These are phyloP conservation scores for Ciborinia camelliae DNA, from an alignment of 2,329 filamentous ascomycete species.

Conservation along the genomic window DNA sequence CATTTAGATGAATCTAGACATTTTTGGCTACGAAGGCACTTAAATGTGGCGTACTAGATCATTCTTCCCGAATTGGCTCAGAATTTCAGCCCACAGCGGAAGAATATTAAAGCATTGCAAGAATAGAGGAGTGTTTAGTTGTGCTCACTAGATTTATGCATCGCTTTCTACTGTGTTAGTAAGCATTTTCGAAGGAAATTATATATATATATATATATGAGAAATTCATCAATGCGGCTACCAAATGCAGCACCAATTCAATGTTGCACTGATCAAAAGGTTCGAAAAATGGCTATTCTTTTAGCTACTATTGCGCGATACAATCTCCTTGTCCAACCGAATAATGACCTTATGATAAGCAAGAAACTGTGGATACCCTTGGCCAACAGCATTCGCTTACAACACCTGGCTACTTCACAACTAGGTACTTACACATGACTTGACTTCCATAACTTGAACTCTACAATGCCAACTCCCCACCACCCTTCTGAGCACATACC, in stretches of 20 bases:
- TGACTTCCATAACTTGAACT: neutral
- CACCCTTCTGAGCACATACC: accelerated
- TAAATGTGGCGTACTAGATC: neutral
- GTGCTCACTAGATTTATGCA: neutral
- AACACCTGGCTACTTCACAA: neutral
- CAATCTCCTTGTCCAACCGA: accelerated
- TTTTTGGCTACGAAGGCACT: neutral
- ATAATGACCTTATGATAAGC: neutral
- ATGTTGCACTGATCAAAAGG: neutral
- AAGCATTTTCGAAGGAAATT: neutral
- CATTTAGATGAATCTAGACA: neutral
- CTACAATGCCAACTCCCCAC: no score
- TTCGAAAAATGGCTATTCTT: no score
- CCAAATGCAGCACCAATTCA: neutral
- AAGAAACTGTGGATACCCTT: neutral
- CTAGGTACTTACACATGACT: neutral
- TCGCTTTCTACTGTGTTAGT: neutral
- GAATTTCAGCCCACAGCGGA: neutral
- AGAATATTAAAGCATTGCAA: neutral
- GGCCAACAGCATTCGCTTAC: neutral
- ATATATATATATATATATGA: neutral
- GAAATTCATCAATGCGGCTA: neutral
- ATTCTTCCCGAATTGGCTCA: neutral
- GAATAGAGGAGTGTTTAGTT: neutral
- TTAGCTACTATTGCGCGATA: neutral